A percentile compares a stretch with the other conserved stretches of the same genome.
Evolutionary conservation across 148 eudicot genomes (phyloP).

Genomic region (Dysphania ambrosioides): DNA sequence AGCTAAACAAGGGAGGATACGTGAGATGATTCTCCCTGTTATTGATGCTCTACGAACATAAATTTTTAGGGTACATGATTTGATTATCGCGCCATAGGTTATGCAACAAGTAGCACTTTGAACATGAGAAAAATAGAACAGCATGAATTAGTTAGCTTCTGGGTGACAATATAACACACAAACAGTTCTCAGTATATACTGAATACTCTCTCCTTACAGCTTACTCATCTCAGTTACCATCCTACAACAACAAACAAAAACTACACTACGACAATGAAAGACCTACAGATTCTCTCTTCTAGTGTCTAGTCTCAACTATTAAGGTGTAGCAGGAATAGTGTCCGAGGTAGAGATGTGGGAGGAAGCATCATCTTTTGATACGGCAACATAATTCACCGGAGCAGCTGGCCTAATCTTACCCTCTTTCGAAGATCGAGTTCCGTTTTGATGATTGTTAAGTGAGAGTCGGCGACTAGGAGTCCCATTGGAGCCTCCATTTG

Average conservation of each 20-base stretch:
- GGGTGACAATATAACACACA: conserved; percentile 27
- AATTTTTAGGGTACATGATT: neutral
- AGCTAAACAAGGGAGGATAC: no score
- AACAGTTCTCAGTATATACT: conserved; percentile 28
- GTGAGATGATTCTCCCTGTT: neutral
- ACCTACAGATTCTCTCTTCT: conserved; percentile 28
- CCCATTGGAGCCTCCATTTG: conserved; percentile 73
- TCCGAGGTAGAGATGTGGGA: conserved; percentile 77
- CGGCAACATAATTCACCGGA: conserved; percentile 73
- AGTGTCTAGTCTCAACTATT: conserved; percentile 24
- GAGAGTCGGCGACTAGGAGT: conserved; percentile 67
- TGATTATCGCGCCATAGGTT: neutral
- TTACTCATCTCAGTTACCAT: conserved; percentile 20
- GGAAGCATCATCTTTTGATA: conserved; percentile 71
- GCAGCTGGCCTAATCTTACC: conserved; percentile 68
- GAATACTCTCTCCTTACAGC: conserved; percentile 19
- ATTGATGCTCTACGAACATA: neutral
- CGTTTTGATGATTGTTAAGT: conserved; percentile 54
- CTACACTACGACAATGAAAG: conserved; percentile 21
- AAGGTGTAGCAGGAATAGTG: conserved; percentile 63
- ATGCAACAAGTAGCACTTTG: neutral
- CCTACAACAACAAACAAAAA: conserved; percentile 25
- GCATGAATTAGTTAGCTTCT: conserved; percentile 31
- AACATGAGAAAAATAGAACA: conserved; percentile 17
- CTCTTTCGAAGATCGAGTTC: conserved; percentile 64